Percentiles rank a stretch among this genome's conserved stretches.
Evolutionary conservation across 148 eudicot genomes (phyloP).

Genomic region (Rhododendron ovatum): DNA sequence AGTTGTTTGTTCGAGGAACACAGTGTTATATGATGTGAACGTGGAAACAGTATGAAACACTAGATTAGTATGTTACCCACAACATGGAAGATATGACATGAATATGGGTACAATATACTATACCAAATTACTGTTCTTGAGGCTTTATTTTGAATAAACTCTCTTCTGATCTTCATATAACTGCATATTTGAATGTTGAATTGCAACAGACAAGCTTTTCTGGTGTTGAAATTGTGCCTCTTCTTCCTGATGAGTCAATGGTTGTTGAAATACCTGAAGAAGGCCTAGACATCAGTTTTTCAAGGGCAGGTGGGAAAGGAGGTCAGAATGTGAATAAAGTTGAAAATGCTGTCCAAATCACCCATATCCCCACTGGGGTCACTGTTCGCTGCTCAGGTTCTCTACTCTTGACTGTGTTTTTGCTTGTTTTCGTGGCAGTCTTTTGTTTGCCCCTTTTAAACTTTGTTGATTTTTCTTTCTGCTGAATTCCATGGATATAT

Average conservation of each 20-base stretch:
- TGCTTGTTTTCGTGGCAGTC: neutral
- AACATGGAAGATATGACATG: neutral
- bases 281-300: constrained; percentile 69
- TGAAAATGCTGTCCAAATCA: constrained; percentile 94
- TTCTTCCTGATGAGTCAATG: constrained; percentile 86
- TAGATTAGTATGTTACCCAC: neutral
- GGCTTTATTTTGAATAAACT: neutral
- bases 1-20: neutral
- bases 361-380: constrained; percentile 93
- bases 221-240: constrained; percentile 97
- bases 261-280: constrained; percentile 92
- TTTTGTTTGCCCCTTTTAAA: neutral
- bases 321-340: constrained; percentile 99
- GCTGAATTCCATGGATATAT: neutral
- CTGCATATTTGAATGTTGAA: neutral
- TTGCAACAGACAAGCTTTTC: constrained; percentile 81
- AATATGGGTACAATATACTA: neutral
- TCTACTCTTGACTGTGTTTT: constrained; percentile 2
- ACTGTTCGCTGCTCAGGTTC: constrained; percentile 85
- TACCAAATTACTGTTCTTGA: neutral
- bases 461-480: neutral
- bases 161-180: neutral
- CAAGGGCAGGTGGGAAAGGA: constrained; percentile 93
- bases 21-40: neutral
- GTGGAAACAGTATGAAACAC: neutral